A percentile compares a stretch with the other conserved stretches of the same genome.
Evolutionary conservation across 331 rosid species (phyloP).

Genomic region (Phaseolus coccineus): DNA sequence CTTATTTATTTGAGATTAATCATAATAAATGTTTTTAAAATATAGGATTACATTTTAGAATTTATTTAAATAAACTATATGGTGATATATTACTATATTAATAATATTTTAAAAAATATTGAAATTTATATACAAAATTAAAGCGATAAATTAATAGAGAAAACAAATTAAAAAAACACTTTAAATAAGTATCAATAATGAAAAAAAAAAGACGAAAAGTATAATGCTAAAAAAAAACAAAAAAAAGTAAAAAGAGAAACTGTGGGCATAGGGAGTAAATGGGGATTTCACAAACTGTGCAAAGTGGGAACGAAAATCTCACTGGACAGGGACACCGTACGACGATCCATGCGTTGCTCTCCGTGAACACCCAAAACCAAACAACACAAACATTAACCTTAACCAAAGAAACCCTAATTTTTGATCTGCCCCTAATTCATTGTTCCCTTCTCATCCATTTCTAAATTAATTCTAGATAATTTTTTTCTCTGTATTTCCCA

Average conservation of each 20-base stretch:
- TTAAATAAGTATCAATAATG: neutral
- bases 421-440: conserved; percentile 41
- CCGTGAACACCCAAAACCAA: conserved; percentile 54
- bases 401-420: conserved; percentile 69
- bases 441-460: conserved; percentile 15
- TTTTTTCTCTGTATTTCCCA: conserved; percentile 16
- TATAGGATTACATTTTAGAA: too few species aligned
- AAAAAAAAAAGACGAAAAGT: neutral
- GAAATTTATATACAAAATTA: too few species aligned
- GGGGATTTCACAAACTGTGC: conserved; percentile 39
- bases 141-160: too few species aligned
- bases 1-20: too few species aligned
- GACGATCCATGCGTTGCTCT: conserved; percentile 62
- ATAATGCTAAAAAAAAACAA: neutral
- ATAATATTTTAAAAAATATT: too few species aligned
- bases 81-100: too few species aligned
- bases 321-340: conserved; percentile 70
- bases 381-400: conserved; percentile 39
- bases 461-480: conserved; percentile 29
- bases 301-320: conserved; percentile 49
- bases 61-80: too few species aligned
- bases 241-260: neutral
- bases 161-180: too few species aligned
- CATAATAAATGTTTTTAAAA: too few species aligned
- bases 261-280: conserved; percentile 46